Conservation (phyloP, 495 filamentous ascomycete genomes). For the Lophiotrema nucula region DNA sequence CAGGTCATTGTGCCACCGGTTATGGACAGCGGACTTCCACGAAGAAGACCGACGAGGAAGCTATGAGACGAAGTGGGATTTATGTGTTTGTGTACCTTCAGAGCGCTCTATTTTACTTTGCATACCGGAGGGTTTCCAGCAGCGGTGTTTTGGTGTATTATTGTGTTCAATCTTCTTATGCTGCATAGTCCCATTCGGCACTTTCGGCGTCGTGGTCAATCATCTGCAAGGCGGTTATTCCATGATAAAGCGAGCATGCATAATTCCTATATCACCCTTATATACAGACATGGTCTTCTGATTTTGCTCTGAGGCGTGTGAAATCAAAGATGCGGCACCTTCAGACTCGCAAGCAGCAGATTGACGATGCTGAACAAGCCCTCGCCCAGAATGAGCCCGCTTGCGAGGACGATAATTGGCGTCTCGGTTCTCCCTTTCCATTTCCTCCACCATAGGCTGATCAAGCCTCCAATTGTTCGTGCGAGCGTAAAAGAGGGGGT, state of each 20-base stretch:
- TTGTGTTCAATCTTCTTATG: too few species aligned
- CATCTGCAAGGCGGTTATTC: too few species aligned
- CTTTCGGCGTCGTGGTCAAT: too few species aligned
- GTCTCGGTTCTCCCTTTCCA: slow-evolving; percentile 52
- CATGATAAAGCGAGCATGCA: neutral
- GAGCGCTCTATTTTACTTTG: too few species aligned
- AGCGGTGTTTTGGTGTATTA: neutral
- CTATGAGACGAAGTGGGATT: too few species aligned
- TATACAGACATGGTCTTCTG: too few species aligned
- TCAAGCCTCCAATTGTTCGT: slow-evolving; percentile 76
- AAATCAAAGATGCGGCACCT: slow-evolving; percentile 55
- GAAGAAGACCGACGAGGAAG: slow-evolving; percentile 19
- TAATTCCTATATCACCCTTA: neutral
- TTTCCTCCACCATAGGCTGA: slow-evolving; percentile 77
- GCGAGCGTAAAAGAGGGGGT: slow-evolving; percentile 93
- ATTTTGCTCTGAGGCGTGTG: too few species aligned
- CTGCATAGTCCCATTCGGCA: too few species aligned
- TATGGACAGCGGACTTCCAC: slow-evolving; percentile 24
- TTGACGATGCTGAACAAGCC: slow-evolving; percentile 93
- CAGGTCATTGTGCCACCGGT: slow-evolving; percentile 10
- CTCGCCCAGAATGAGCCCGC: slow-evolving; percentile 88
- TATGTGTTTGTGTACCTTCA: too few species aligned
- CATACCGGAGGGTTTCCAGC: too few species aligned
- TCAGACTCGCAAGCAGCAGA: slow-evolving; percentile 73
- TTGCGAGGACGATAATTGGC: slow-evolving; percentile 62